Percentiles rank a stretch among this genome's conserved stretches.
Conservation (phyloP, 2,329 filamentous ascomycete genomes). For the Colletotrichum cordylinicola region DNA sequence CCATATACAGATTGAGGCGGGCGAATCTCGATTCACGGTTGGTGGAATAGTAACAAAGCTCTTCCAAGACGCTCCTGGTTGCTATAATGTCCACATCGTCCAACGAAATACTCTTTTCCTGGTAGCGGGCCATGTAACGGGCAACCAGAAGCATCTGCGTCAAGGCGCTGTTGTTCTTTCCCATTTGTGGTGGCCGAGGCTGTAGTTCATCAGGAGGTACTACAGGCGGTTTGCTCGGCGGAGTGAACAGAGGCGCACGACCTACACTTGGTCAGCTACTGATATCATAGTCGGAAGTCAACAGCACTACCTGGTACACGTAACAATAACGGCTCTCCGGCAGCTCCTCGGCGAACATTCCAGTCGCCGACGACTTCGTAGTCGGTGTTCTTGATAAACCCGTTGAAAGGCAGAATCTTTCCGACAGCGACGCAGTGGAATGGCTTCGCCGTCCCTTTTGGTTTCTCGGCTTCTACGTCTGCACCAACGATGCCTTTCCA, state of each 20-base stretch:
- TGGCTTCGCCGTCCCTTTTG: not conserved
- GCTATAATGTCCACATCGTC: conserved; percentile 32
- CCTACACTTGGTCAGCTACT: not conserved
- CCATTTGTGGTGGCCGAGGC: not conserved
- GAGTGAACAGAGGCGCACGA: not conserved
- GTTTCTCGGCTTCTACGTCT: not conserved
- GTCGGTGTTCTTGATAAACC: not conserved
- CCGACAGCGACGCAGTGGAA: not conserved
- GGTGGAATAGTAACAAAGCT: not conserved
- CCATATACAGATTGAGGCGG: not conserved
- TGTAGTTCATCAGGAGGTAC: not conserved
- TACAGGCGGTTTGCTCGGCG: not conserved
- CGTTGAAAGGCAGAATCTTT: not conserved
- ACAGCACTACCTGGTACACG: not conserved
- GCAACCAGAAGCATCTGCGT: conserved; percentile 32
- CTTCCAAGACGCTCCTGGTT: conserved; percentile 26
- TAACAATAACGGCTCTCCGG: not conserved
- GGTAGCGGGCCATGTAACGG: conserved; percentile 14
- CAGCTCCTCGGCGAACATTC: not conserved
- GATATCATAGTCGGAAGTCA: not conserved
- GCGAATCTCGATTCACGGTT: not conserved
- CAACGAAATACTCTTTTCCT: conserved; percentile 28
- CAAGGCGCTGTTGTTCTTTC: conserved; percentile 25
- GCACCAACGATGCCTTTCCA: not conserved
- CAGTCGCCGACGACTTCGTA: not conserved